Evolutionary conservation across 139 green algal genomes (phyloP), one percentile per base, ranked within the genome.

Genomic region (Mychonastes homosphaera): DNA sequence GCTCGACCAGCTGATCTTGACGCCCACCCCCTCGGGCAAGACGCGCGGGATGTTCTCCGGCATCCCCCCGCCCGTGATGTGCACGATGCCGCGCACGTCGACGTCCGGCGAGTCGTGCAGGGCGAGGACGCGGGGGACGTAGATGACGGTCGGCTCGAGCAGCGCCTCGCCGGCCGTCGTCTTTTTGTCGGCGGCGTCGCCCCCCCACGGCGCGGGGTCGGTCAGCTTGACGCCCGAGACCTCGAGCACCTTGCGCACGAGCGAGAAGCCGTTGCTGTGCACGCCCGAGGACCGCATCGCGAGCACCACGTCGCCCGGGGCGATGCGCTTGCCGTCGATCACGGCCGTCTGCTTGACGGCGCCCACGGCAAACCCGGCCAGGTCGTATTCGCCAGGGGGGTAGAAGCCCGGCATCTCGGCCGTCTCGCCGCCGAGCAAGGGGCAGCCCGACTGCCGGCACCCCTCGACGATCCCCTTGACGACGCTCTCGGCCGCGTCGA

Each of bases 351-450:
- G 85, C 80, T 94, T 92, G 2, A 98, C 92, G 8, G 82, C 62
- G n/a, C 91, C 91, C 39, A 98, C 92, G 13, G 92, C 92, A 75
- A 98, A 98, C 49, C 91, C 91, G 18, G 89, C 93, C 47, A 98
- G 77, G 78, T 98, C 91, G 69, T 98, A 98, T 70, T 98, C 91
- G 32, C 89, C 92, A n/a, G 76, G 71, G n/a, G 74, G 48, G 73
- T 98, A 98, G 57, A 98, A 96, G 27, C 90, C 91, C 6, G 90
- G 91, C 91, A 98, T 98, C 78, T 98, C 91, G 6, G 91, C 91
- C 0, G 91, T 98, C 82, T 98, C 91, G 28, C 91, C 91, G 21
- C 91, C 91, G 33, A 98, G 67, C 53, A 98, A 72, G 6, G 71
- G 58, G 69, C 91, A 98, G 54, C 83, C 85, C 0, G 74, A 84